phyloP scores from a whole-genome alignment of 2,329 filamentous ascomycete genomes.

The Botrytis squamosa region DNA sequence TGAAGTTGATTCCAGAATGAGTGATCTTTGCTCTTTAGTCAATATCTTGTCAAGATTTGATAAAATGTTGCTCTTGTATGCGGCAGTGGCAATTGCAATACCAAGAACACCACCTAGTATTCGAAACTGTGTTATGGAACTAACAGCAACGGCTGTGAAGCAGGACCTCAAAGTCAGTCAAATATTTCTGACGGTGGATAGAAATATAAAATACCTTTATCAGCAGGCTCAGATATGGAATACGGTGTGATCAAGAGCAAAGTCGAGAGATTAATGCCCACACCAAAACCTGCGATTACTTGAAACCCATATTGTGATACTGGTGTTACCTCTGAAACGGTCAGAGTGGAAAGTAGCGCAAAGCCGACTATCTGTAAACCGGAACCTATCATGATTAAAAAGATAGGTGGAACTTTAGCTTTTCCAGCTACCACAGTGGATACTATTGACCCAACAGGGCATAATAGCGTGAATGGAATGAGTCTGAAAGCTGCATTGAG shows the following conservation, averaged over 20 bases:
- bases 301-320: too few species aligned
- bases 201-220: too few species aligned
- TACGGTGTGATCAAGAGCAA: too few species aligned
- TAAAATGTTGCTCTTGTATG: background rate
- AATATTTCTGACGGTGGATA: too few species aligned
- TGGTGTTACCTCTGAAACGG: too few species aligned
- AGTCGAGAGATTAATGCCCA: too few species aligned
- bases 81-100: constrained; percentile 10
- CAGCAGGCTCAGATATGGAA: too few species aligned
- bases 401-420: background rate
- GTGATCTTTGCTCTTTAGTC: background rate
- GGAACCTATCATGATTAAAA: background rate
- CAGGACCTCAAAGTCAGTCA: too few species aligned
- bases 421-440: background rate
- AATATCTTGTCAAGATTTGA: background rate
- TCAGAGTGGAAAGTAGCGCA: too few species aligned
- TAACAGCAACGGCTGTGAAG: constrained; percentile 2
- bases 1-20: background rate
- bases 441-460: background rate
- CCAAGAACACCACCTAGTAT: constrained; percentile 12
- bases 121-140: constrained; percentile 8
- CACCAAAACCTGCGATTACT: too few species aligned
- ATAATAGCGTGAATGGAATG: constrained; percentile 1
- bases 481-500: constrained; percentile 3
- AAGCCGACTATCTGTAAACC: too few species aligned